Conservation (phyloP, 805 yeast species). For the Candida berthetii region DNA sequence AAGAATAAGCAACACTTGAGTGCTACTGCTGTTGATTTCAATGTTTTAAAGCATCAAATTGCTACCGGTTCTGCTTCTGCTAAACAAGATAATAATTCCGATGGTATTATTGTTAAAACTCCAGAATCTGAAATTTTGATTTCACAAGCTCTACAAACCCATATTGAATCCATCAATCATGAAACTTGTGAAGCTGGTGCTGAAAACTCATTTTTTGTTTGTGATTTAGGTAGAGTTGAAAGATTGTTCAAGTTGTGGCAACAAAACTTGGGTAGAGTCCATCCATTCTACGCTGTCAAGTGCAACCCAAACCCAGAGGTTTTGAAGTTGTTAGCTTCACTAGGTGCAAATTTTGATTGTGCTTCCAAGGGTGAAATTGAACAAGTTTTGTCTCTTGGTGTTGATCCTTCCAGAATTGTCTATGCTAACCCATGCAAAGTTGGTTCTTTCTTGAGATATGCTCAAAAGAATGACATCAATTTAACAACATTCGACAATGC, state of each 20-base stretch:
- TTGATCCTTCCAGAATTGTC: conserved; percentile 60
- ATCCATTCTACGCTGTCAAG: conserved; percentile 92
- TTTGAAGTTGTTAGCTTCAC: conserved; percentile 44
- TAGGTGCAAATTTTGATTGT: conserved; percentile 86
- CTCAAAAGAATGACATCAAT: conserved; percentile 47
- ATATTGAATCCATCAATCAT: conserved; percentile 40
- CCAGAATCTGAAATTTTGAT: conserved; percentile 26
- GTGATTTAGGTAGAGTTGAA: conserved; percentile 72
- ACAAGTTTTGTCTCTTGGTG: conserved; percentile 53
- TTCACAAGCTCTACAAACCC: conserved; percentile 31
- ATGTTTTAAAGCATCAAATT: not conserved
- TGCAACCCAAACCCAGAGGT: conserved; percentile 75
- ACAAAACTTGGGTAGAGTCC: conserved; percentile 44
- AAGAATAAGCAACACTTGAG: not conserved
- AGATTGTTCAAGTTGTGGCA: conserved; percentile 63
- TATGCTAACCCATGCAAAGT: conserved; percentile 95
- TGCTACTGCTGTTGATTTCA: not conserved
- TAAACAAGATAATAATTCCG: too few species aligned
- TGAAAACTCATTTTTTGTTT: conserved; percentile 83
- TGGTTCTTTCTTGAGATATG: conserved; percentile 72
- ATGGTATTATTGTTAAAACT: conserved; percentile 19
- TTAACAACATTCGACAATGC: conserved; percentile 87
- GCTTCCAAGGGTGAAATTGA: conserved; percentile 86
- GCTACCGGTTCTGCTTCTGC: not conserved
- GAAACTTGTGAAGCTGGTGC: conserved; percentile 66